Evolutionary conservation across 176 grass and related monocot genomes (phyloP).

Genomic region (Ananas comosus): DNA sequence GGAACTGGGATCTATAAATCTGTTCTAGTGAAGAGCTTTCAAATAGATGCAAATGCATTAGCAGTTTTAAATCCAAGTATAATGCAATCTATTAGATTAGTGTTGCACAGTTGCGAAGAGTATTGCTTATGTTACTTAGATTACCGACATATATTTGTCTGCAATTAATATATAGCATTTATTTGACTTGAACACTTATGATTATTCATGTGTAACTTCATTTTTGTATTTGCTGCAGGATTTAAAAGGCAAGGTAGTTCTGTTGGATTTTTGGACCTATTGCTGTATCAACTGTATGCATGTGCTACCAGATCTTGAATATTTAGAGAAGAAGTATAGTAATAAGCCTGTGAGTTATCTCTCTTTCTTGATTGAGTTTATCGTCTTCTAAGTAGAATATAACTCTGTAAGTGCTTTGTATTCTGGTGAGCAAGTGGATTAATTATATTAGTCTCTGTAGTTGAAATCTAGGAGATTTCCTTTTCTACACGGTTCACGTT

Average conservation of each 20-base stretch:
- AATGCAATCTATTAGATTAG: no score
- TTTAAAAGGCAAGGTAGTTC: constrained; percentile 81
- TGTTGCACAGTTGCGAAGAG: background rate
- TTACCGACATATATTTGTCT: background rate
- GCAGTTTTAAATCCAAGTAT: no score
- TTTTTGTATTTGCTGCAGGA: constrained; percentile 47
- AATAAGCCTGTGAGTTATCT: constrained; percentile 70
- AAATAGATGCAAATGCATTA: no score
- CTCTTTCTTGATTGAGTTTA: constrained; percentile 3
- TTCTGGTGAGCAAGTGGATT: no score
- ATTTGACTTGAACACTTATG: background rate
- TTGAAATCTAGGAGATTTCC: no score
- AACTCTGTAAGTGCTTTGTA: no score
- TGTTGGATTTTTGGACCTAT: constrained; percentile 98
- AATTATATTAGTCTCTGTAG: no score
- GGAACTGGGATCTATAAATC: background rate
- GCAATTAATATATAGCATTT: background rate
- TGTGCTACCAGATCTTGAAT: constrained; percentile 91
- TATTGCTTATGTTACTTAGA: background rate
- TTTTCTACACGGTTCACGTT: no score
- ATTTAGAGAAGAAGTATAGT: constrained; percentile 77
- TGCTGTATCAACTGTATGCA: constrained; percentile 99
- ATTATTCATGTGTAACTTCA: background rate
- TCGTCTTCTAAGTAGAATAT: background rate
- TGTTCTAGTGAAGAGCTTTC: no score